Conservation (phyloP, 129 eudicot species). For the Chrysanthemum makinoi region DNA sequence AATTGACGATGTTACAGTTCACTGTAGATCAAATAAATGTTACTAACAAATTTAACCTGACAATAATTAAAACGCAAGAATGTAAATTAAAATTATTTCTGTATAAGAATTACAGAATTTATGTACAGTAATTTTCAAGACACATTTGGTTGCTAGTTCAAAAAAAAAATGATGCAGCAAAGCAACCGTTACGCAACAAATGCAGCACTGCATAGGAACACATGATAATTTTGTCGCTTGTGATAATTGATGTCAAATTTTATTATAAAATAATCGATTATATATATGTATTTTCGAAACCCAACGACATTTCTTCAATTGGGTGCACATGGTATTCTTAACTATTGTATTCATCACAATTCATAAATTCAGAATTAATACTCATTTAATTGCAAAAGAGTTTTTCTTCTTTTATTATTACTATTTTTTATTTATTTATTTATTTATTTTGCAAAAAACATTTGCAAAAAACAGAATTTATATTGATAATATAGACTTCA, state of each 20-base stretch:
- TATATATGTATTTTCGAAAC: constrained; percentile 11
- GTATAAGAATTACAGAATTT: too few relatives aligned
- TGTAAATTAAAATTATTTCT: background rate
- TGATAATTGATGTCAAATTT: constrained; percentile 26
- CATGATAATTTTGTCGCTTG: constrained; percentile 44
- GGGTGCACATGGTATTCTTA: constrained; percentile 16
- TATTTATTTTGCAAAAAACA: too few relatives aligned
- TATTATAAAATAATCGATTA: background rate
- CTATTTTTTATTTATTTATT: too few relatives aligned
- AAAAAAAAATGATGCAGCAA: background rate
- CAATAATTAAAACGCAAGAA: background rate
- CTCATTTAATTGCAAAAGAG: background rate
- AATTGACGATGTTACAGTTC: too few relatives aligned
- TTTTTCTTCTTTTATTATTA: too few relatives aligned
- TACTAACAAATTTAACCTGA: too few relatives aligned
- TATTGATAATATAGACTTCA: too few relatives aligned
- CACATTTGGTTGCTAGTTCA: too few relatives aligned
- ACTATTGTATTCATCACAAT: background rate
- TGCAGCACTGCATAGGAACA: constrained; percentile 20
- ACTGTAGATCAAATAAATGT: too few relatives aligned
- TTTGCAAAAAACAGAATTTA: too few relatives aligned
- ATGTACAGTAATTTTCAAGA: too few relatives aligned
- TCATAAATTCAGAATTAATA: background rate
- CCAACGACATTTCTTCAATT: constrained; percentile 10
- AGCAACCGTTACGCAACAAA: constrained; percentile 36